A percentile compares a stretch with the other conserved stretches of the same genome.
These are phyloP conservation scores for Golovinomyces cichoracearum DNA, from an alignment of 2,329 filamentous ascomycete species.

Conservation along the genomic window DNA sequence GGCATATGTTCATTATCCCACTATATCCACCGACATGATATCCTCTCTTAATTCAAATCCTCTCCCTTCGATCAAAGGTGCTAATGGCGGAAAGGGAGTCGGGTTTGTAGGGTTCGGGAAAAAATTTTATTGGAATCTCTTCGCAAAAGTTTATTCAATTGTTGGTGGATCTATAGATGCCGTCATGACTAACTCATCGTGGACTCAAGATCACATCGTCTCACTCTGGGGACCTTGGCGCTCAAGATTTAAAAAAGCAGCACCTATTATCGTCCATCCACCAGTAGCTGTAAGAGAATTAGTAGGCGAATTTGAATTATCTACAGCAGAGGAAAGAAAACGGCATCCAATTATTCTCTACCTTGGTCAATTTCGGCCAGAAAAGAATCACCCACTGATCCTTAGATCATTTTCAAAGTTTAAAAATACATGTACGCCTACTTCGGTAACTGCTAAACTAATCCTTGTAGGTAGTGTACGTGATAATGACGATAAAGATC, in stretches of 20 bases:
- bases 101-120: constrained; percentile 49
- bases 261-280: constrained; percentile 57
- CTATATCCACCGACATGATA: constrained; percentile 95
- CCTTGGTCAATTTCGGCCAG: constrained; percentile 89
- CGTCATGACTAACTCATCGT: constrained; percentile 92
- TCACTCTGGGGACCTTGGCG: constrained; percentile 47
- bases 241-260: constrained; percentile 19
- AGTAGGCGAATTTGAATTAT: constrained; percentile 45
- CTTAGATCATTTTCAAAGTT: constrained; percentile 64
- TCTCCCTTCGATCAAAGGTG: constrained; percentile 34
- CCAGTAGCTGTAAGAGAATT: constrained; percentile 77
- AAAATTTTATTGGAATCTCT: constrained; percentile 61
- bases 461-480: constrained; percentile 83
- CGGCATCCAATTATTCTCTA: constrained; percentile 58
- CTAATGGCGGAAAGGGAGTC: constrained; percentile 60
- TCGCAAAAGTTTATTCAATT: constrained; percentile 57
- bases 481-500: constrained; percentile 51
- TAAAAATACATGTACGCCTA: constrained; percentile 27
- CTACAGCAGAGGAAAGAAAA: constrained; percentile 36
- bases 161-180: constrained; percentile 68
- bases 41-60: constrained; percentile 44
- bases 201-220: constrained; percentile 68
- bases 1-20: constrained; percentile 93
- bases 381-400: constrained; percentile 84
- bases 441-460: constrained; percentile 33